Base-by-base conservation (phyloP, 2,329 filamentous ascomycete genomes). In the Colletotrichum karsti region DNA sequence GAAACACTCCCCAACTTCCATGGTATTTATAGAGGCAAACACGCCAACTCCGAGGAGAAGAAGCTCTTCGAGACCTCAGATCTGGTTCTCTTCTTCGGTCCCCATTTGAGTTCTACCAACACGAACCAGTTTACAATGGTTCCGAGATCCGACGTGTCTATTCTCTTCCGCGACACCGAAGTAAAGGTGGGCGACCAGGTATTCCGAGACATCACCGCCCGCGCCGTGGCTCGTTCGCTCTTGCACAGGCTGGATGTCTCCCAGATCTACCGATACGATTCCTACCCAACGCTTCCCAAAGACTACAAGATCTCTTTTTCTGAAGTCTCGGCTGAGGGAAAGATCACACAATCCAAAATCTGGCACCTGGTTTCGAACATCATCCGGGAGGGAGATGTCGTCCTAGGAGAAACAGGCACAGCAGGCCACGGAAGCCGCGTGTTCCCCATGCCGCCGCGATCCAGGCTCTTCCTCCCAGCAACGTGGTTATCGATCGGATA, bases 401-500 rank as follows among this genome's bases (percentile, higher is more conserved):
- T 90, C 15, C 79, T 90, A 48, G 83, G 83, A 4, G 88, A 90
- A 74, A 88, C 88, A 0, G 88, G 88, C 5, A 91, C 88, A 3
- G 79, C 87, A 1, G 81, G 83, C 12, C 86, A 86, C 67, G 89
- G 89, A 5, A 81, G 83, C 30, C 83, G 84, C 18, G 80, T 83
- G 10, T 81, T 87, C 28, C 76, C 80, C 2, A 81, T 90, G 3
- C 87, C 88, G 1, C 74, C 78, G 1, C 78, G 86, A 37, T 78
- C 81, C 2, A 79, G 78, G 3, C 77, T 85, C 24, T 84, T 90
- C 69, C 82, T 81, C 7, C 84, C 77, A 7, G 83, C 85, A 0
- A 88, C 87, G 30, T 90, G 87, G 85, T 80, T 88, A 2, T 89
- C 86, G 0, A 89, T 90, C 62, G 87, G 87, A 0, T 89, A 88